phyloP scores from a whole-genome alignment of 305 asterid genomes.

The Solanum hybrid region DNA sequence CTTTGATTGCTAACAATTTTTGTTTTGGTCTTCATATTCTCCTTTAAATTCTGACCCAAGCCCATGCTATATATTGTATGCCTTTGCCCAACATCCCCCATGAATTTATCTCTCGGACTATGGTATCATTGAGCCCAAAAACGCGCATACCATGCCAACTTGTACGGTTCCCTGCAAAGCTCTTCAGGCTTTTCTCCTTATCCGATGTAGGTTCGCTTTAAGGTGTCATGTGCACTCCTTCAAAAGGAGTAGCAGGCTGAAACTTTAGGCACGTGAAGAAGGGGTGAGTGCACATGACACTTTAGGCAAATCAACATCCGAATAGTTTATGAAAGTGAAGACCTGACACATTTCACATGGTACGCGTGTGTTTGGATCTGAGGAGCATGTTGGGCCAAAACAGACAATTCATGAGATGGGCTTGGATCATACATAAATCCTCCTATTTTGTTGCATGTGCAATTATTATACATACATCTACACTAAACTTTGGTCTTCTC shows the following conservation, averaged over 20 bases:
- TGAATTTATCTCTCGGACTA: background rate
- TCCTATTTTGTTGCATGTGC: background rate
- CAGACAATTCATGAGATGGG: background rate
- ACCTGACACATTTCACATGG: background rate
- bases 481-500: background rate
- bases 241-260: background rate
- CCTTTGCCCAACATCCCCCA: background rate
- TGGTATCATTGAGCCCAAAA: background rate
- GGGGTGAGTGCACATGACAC: background rate
- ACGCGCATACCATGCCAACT: background rate
- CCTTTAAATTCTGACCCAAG: background rate
- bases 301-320: background rate
- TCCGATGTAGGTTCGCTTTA: background rate
- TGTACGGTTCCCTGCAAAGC: background rate
- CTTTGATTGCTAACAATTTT: background rate
- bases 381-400: background rate
- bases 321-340: background rate
- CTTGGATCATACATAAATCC: background rate
- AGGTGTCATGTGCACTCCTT: background rate
- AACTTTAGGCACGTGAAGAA: background rate
- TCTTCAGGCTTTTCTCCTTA: background rate
- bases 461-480: background rate
- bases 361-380: background rate
- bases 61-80: background rate
- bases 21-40: background rate